These are phyloP conservation scores for Silene conica DNA, from an alignment of 148 eudicot species.

Conservation along the genomic window DNA sequence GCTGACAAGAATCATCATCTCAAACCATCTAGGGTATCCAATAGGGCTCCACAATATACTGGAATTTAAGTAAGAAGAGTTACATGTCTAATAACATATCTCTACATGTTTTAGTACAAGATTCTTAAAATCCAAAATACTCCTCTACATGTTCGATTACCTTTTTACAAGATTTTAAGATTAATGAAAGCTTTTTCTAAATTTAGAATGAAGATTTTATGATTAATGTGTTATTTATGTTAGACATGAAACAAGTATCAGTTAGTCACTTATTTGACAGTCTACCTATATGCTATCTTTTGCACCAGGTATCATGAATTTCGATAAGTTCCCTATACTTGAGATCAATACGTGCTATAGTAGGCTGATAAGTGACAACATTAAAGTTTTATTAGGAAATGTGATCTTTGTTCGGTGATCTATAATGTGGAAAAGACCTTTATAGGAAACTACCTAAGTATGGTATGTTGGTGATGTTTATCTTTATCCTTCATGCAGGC, in stretches of 20 bases:
- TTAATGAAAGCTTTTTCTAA: neutral
- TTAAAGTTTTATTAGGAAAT: neutral
- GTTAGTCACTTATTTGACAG: neutral
- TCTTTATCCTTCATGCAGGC: slow-evolving; percentile 51
- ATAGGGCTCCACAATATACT: too few relatives aligned
- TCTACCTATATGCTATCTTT: neutral
- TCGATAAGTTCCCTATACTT: neutral
- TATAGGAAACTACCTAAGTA: neutral
- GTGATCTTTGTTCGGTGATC: neutral
- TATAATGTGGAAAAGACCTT: neutral
- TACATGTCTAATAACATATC: too few relatives aligned
- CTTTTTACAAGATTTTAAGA: too few relatives aligned
- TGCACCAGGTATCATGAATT: neutral
- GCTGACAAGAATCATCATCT: too few relatives aligned
- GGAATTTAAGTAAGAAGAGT: too few relatives aligned
- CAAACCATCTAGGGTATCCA: too few relatives aligned
- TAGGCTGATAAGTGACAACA: neutral
- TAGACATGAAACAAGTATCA: neutral
- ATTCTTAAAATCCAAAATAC: too few relatives aligned
- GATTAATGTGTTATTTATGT: neutral
- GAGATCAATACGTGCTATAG: neutral
- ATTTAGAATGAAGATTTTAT: neutral
- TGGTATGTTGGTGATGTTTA: slow-evolving; percentile 7
- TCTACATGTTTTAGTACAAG: too few relatives aligned
- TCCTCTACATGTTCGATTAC: too few relatives aligned